A percentile compares a stretch with the other conserved stretches of the same genome.
Evolutionary conservation across 2,329 filamentous ascomycete species (phyloP).

Genomic region (Tolypocladium cylindrosporum): DNA sequence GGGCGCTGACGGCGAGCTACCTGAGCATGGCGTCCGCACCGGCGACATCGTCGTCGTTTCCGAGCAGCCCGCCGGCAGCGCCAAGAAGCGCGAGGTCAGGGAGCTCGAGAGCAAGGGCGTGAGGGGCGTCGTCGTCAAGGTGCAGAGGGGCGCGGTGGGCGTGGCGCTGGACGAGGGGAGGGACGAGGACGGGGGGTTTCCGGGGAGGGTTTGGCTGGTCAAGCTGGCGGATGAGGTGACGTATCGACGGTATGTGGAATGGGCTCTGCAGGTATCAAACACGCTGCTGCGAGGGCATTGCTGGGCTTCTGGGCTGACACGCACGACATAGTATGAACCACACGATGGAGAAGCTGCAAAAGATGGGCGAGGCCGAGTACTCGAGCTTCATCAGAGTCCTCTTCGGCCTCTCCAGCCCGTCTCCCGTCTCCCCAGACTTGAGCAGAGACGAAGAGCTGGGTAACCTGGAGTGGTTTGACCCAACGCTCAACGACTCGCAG

Average conservation of each 20-base stretch:
- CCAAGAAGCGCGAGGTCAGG: constrained; percentile 62
- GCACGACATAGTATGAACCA: constrained; percentile 43
- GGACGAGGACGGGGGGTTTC: constrained; percentile 29
- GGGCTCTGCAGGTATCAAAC: no score
- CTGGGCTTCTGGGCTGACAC: not conserved
- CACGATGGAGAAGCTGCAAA: constrained; percentile 49
- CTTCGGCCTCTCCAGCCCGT: constrained; percentile 48
- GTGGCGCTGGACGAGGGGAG: constrained; percentile 62
- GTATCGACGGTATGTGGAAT: constrained; percentile 36
- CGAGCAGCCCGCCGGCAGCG: constrained; percentile 63
- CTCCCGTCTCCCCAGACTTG: constrained; percentile 33
- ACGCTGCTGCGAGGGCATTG: not conserved
- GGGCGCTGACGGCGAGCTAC: constrained; percentile 40
- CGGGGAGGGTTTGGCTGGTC: constrained; percentile 50
- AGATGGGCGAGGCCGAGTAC: constrained; percentile 48
- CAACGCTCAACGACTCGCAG: constrained; percentile 54
- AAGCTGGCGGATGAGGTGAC: constrained; percentile 62
- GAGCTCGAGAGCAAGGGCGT: constrained; percentile 60
- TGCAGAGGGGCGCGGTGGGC: constrained; percentile 46
- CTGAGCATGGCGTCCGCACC: constrained; percentile 64
- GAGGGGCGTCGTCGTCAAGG: constrained; percentile 60
- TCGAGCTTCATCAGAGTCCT: constrained; percentile 51
- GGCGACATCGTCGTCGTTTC: constrained; percentile 71
- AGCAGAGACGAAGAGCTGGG: constrained; percentile 30
- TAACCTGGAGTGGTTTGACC: constrained; percentile 50